Evolutionary conservation across 75 land plant genomes (phyloP).

Genomic region (Pinus taeda): DNA sequence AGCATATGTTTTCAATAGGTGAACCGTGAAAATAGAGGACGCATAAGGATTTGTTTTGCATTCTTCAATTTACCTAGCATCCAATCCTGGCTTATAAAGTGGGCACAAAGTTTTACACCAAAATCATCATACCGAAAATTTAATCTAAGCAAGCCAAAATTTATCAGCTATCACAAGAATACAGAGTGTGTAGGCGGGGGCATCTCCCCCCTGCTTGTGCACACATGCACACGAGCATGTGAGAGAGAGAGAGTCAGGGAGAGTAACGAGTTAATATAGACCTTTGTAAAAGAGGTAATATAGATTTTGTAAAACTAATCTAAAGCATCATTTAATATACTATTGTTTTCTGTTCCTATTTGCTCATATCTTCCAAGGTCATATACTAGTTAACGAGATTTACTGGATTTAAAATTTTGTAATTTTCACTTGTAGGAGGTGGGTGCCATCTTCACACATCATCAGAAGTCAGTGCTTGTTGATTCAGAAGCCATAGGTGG

Average conservation of each 20-base stretch:
- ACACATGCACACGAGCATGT: too few species aligned
- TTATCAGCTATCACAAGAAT: background rate
- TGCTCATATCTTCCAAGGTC: background rate
- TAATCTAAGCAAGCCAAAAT: background rate
- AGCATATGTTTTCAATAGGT: background rate
- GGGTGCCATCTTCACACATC: constrained; percentile 67
- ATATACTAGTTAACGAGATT: background rate
- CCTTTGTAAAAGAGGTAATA: too few species aligned
- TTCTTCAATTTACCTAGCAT: too few species aligned
- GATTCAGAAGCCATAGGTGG: constrained; percentile 54
- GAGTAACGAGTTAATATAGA: too few species aligned
- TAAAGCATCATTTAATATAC: background rate
- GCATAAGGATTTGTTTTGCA: background rate
- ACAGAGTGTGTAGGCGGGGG: too few species aligned
- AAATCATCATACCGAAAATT: background rate
- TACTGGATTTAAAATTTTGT: background rate
- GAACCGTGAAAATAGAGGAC: background rate
- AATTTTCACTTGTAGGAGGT: constrained; percentile 34
- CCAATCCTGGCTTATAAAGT: too few species aligned
- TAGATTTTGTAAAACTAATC: background rate
- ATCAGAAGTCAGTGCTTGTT: constrained; percentile 64
- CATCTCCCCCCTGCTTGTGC: too few species aligned
- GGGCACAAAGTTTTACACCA: background rate
- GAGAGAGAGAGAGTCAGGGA: too few species aligned
- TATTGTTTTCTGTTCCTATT: background rate